Conservation (phyloP, 179 eudicot species). For the Actinidia polygama region DNA sequence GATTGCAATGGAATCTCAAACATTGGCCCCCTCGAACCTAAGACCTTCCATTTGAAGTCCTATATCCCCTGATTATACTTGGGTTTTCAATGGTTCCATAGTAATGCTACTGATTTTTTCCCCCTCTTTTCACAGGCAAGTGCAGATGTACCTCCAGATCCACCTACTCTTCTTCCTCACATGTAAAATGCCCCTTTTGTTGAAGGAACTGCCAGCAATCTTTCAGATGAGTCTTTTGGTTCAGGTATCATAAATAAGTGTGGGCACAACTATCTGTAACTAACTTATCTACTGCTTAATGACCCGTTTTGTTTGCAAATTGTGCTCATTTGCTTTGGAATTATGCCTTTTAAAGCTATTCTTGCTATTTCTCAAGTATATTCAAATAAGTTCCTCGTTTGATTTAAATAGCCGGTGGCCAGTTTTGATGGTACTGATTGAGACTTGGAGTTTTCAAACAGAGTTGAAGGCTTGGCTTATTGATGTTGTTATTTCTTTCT, state of each 20-base stretch:
- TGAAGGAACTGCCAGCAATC: slow-evolving; percentile 12
- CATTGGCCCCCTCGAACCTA: too few species aligned
- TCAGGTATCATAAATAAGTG: neutral
- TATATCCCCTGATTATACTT: neutral
- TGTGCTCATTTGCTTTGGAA: neutral
- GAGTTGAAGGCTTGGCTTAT: too few species aligned
- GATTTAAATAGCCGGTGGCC: neutral
- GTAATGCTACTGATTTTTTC: neutral
- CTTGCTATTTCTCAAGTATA: neutral
- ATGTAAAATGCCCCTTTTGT: slow-evolving; percentile 24
- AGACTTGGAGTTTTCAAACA: too few species aligned
- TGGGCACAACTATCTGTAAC: neutral
- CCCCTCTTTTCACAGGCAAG: slow-evolving; percentile 40
- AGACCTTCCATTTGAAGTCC: too few species aligned
- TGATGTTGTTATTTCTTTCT: too few species aligned
- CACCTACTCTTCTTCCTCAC: slow-evolving; percentile 50
- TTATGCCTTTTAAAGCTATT: slow-evolving; percentile 6
- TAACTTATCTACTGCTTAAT: neutral
- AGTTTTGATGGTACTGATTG: too few species aligned
- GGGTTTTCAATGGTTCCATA: neutral
- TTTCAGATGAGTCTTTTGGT: neutral
- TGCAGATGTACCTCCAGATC: slow-evolving; percentile 39
- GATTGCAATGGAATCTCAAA: too few species aligned
- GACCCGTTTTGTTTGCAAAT: neutral
- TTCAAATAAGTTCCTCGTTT: neutral